Conservation (phyloP, 106 monocot species). For the Posidonia australis region DNA sequence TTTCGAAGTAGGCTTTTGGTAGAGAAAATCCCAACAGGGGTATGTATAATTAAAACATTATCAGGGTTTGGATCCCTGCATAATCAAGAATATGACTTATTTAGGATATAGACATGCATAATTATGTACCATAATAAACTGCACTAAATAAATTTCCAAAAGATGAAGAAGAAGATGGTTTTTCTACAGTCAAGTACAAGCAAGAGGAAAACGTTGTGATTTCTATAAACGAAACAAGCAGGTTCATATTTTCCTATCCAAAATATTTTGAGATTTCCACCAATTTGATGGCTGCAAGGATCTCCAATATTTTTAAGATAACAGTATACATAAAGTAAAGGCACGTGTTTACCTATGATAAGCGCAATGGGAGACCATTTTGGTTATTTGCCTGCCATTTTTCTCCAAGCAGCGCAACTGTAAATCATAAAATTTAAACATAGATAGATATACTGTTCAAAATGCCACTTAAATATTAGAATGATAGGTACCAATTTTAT, state of each 20-base stretch:
- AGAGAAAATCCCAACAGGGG: slow-evolving; percentile 51
- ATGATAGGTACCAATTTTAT: no score
- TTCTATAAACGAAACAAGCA: no score
- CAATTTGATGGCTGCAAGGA: not conserved
- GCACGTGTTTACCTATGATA: slow-evolving; percentile 50
- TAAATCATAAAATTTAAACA: slow-evolving; percentile 9
- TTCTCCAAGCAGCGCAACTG: slow-evolving; percentile 75
- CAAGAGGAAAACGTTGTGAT: no score
- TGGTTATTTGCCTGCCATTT: slow-evolving; percentile 72
- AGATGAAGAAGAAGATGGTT: not conserved
- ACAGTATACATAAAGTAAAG: not conserved
- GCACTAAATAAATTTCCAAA: not conserved
- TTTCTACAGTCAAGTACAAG: no score
- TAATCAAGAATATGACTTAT: not conserved
- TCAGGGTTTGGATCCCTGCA: slow-evolving; percentile 70
- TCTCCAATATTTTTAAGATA: not conserved
- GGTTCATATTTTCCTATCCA: no score
- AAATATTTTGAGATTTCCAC: not conserved
- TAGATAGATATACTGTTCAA: not conserved
- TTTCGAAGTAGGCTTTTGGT: slow-evolving; percentile 49
- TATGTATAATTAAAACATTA: slow-evolving; percentile 65
- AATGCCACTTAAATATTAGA: no score
- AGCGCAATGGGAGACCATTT: slow-evolving; percentile 84
- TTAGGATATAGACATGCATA: not conserved
- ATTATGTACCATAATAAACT: not conserved